Conservation (phyloP, 2,329 filamentous ascomycete genomes). For the Alternaria atra region DNA sequence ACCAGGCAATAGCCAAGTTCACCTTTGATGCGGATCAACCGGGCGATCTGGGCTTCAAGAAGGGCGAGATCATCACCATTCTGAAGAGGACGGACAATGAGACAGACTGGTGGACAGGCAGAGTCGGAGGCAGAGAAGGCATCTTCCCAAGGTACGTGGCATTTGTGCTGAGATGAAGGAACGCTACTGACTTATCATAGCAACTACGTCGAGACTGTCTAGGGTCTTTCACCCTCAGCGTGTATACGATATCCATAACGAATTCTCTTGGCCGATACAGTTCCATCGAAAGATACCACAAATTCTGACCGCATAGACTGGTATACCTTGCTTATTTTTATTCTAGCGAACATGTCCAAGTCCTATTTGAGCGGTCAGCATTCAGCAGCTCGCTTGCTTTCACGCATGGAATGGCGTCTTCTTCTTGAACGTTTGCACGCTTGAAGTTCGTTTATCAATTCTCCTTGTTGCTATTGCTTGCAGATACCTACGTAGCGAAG, state of each 20-base stretch:
- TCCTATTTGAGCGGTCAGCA: neutral
- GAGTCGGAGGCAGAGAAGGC: slow-evolving; percentile 82
- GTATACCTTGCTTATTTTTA: neutral
- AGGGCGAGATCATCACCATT: slow-evolving; percentile 95
- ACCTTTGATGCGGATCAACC: slow-evolving; percentile 95
- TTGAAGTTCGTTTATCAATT: neutral
- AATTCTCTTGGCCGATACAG: neutral
- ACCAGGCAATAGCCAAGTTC: slow-evolving; percentile 90
- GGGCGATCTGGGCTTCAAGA: slow-evolving; percentile 94
- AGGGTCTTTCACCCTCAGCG: neutral
- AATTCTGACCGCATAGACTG: slow-evolving; percentile 21
- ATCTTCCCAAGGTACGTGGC: slow-evolving; percentile 82
- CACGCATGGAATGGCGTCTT: slow-evolving; percentile 28
- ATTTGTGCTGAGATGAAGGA: neutral
- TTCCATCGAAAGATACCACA: slow-evolving; percentile 23
- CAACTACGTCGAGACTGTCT: slow-evolving; percentile 54
- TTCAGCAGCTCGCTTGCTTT: slow-evolving; percentile 1
- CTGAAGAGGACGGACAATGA: slow-evolving; percentile 92
- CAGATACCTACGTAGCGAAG: slow-evolving; percentile 21
- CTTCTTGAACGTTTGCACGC: neutral
- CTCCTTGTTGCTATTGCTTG: neutral
- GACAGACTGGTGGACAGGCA: slow-evolving; percentile 98
- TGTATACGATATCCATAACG: neutral
- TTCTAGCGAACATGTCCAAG: neutral
- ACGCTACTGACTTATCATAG: slow-evolving; percentile 25